phyloP scores from a whole-genome alignment of 2,329 filamentous ascomycete species.

The Sclerotinia sclerotiorum region DNA sequence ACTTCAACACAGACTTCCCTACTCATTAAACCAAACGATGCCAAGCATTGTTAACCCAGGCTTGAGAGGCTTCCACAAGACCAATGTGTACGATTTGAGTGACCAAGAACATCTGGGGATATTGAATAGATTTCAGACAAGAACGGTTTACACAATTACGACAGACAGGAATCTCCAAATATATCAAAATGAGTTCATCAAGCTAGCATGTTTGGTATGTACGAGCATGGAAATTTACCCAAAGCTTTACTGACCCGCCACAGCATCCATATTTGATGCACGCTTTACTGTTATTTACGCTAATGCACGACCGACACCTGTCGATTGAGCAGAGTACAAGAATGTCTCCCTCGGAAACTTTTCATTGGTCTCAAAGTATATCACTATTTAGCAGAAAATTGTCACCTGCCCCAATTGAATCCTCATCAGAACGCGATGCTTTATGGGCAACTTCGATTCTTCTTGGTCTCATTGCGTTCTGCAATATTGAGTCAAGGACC shows the following conservation, averaged over 20 bases:
- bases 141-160: conserved; percentile 47
- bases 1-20: background rate
- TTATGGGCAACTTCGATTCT: conserved; percentile 50
- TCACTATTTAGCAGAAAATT: conserved; percentile 50
- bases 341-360: conserved; percentile 43
- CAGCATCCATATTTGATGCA: conserved; percentile 48
- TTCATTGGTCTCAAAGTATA: conserved; percentile 51
- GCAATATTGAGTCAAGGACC: conserved; percentile 45
- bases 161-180: conserved; percentile 38
- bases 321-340: conserved; percentile 23
- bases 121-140: conserved; percentile 46
- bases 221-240: background rate
- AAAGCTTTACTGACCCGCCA: background rate
- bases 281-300: conserved; percentile 51
- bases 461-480: conserved; percentile 49
- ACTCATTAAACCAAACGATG: background rate
- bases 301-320: conserved; percentile 53
- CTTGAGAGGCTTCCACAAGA: background rate
- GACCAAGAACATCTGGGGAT: conserved; percentile 39
- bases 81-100: conserved; percentile 1
- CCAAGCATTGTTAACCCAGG: background rate
- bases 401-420: conserved; percentile 38
- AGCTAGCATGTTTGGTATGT: conserved; percentile 46
- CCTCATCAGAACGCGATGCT: conserved; percentile 46
- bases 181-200: conserved; percentile 43